Base-by-base conservation (phyloP, 164 flowering plant genomes). In the Pachysandra terminalis region DNA sequence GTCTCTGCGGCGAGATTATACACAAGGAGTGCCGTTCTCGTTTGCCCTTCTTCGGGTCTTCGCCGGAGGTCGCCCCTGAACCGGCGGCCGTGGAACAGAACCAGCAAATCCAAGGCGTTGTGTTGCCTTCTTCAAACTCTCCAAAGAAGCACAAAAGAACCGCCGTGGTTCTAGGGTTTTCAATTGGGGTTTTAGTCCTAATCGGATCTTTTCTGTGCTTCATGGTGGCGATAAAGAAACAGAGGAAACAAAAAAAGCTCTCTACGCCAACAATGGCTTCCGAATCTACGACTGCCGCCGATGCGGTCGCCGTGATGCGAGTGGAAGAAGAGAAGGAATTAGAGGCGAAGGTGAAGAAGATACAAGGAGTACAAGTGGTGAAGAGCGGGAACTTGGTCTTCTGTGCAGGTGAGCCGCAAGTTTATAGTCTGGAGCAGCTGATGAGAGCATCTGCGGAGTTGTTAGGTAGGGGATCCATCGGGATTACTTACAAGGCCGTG, bases 361-460 rank as follows among this genome's bases (percentile, higher is more conserved):
- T 64, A 64, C 78, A 81, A 21, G 81, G 73, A 49, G 59, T 81
- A 62, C 81, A 80, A 64, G 78, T 69, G 66, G 83, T 67, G 63
- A 85, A 81, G 77, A 86, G 94, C 55, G 97, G 97, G 79, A 81
- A 65, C 59, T 77, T 95, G 67, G 77, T 82, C 8, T 95, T 95
- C 83, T 90, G 92, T 71, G 96, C 86, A n/a, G 97, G 97, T 17
- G 98, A 89, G 82, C 70, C 78, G 24, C 89, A 83, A 73, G 71
- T 77, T 28, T 95, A 87, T 60, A 71, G 79, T 15, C 66, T 90
- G 84, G 97, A 95, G 75, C 90, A 95, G 86, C 82, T 95, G 76
- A 90, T 95, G 97, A 82, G 85, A 65, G 97, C 90, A 2, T 90
- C 96, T 0, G 98, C 97, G 9, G 97, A 94, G 85, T 64, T 95